These are phyloP conservation scores for Nicotiana obtusifolia DNA, from an alignment of 257 asterid species.

Conservation along the genomic window DNA sequence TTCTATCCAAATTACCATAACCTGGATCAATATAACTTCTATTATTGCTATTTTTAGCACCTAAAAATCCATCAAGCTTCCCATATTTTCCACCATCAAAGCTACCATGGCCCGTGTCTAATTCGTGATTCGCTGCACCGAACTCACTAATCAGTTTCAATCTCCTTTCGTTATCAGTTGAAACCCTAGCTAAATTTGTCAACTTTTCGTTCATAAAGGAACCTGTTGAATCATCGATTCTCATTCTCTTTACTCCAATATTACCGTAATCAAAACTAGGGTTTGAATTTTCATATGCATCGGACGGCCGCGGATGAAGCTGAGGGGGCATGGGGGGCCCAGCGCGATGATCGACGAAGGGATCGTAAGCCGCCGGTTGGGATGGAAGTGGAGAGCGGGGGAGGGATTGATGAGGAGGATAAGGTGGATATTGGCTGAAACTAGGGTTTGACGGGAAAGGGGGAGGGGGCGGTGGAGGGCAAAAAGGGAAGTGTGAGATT, in stretches of 20 bases:
- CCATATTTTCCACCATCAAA: slow-evolving; percentile 11
- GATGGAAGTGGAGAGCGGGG: slow-evolving; percentile 30
- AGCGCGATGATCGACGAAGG: slow-evolving; percentile 53
- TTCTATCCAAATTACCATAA: slow-evolving; percentile 18
- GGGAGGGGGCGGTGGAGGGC: slow-evolving; percentile 32
- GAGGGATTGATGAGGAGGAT: slow-evolving; percentile 31
- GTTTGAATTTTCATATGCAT: slow-evolving; percentile 27
- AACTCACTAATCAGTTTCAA: slow-evolving; percentile 75
- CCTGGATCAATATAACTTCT: slow-evolving; percentile 17
- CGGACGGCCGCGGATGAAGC: slow-evolving; percentile 42
- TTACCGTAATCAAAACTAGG: slow-evolving; percentile 28
- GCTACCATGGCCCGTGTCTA: slow-evolving; percentile 2
- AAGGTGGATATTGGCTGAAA: slow-evolving; percentile 11
- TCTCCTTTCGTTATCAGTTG: slow-evolving; percentile 62
- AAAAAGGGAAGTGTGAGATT: slow-evolving; percentile 11
- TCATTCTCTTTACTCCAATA: slow-evolving; percentile 60
- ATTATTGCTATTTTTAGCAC: not conserved
- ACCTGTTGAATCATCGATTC: slow-evolving; percentile 28
- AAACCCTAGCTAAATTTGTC: slow-evolving; percentile 5
- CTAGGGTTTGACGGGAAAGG: slow-evolving; percentile 24
- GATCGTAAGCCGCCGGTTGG: slow-evolving; percentile 46
- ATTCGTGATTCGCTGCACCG: slow-evolving; percentile 30
- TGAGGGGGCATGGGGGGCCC: slow-evolving; percentile 21
- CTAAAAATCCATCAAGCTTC: slow-evolving; percentile 12
- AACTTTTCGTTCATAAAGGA: slow-evolving; percentile 6